Evolutionary conservation across 2,329 filamentous ascomycete genomes (phyloP).

Genomic region (Pseudogymnoascus sp.): DNA sequence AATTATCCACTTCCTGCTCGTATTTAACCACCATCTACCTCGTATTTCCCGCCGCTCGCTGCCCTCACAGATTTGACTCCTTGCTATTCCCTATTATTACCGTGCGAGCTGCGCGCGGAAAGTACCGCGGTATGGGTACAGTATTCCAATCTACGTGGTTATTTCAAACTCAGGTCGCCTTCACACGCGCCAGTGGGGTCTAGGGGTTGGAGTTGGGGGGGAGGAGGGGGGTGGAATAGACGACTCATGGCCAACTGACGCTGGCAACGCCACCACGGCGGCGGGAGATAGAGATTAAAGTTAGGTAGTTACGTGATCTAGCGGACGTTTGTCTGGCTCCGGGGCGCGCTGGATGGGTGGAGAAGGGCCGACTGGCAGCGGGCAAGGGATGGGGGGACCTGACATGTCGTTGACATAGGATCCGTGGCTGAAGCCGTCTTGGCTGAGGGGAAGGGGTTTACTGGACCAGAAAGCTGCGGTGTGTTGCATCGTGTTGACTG

Average conservation of each 20-base stretch:
- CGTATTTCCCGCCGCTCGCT: background rate
- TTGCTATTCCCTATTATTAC: background rate
- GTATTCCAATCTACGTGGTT: background rate
- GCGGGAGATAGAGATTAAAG: background rate
- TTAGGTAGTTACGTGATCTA: slow-evolving; percentile 6
- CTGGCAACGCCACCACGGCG: background rate
- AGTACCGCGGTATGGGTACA: background rate
- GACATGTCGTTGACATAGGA: background rate
- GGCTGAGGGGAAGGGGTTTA: background rate
- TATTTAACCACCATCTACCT: background rate
- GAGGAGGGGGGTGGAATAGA: no score
- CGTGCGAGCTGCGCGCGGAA: background rate
- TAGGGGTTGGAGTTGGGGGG: no score
- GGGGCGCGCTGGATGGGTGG: background rate
- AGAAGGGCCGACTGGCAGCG: slow-evolving; percentile 4
- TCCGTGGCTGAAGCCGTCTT: background rate
- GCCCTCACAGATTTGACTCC: background rate
- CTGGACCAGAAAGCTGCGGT: background rate
- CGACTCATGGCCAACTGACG: background rate
- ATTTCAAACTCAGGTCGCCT: background rate
- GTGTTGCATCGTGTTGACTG: background rate
- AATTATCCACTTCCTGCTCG: background rate
- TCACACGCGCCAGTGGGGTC: background rate
- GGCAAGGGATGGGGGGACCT: background rate
- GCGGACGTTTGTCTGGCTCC: background rate